Base-by-base conservation (phyloP, 1,139 yeast genomes). In the Entelexis paramagnoliae region DNA sequence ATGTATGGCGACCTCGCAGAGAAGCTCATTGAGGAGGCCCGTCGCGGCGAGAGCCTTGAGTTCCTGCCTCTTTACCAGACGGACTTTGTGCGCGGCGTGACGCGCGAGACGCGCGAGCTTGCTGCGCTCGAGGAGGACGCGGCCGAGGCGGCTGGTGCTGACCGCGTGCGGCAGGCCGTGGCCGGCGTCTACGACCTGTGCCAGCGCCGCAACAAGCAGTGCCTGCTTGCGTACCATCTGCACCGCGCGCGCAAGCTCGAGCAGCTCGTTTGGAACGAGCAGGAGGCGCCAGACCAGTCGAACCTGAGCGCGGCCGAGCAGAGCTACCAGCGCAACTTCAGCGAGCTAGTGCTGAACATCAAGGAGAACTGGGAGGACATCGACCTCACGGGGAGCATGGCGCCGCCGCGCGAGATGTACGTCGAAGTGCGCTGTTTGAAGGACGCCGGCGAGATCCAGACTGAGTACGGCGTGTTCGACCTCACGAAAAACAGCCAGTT, bases 391-490 rank as follows among this genome's bases (percentile, higher is more conserved):
- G 97, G 97, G 0, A 80, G 86, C 30, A 66, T 91, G 59, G 86
- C 79, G 39, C 98, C 98, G 0, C 98, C 98, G 0, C 78, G 78
- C 29, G 94, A 87, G 60, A 83, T 91, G 40, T 91, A 89, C 62
- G 84, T 91, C 13, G 98, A 91, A 63, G 97, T 91, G 3, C 72
- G 98, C 51, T 97, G 91, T 10, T 68, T 91, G 51, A 84, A 84
- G 62, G 95, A 91, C 63, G 97, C 96, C 0, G 98, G 98, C 1
- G 97, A 91, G 64, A 88, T 91, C 39, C 96, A 89, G 64, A 91
- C 98, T 0, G 98, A 91, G 65, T 91, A 91, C 61, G 98, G 98
- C 30, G 95, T 88, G 8, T 88, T 91, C 70, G 89, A 89, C 61
- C 70, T 91, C 60, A 87, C 94, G n/a, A 91, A 89, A 63, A 93